Evolutionary conservation across 1,284 basidiomycete species (phyloP).

Genomic region (Fomitopsis betulina): DNA sequence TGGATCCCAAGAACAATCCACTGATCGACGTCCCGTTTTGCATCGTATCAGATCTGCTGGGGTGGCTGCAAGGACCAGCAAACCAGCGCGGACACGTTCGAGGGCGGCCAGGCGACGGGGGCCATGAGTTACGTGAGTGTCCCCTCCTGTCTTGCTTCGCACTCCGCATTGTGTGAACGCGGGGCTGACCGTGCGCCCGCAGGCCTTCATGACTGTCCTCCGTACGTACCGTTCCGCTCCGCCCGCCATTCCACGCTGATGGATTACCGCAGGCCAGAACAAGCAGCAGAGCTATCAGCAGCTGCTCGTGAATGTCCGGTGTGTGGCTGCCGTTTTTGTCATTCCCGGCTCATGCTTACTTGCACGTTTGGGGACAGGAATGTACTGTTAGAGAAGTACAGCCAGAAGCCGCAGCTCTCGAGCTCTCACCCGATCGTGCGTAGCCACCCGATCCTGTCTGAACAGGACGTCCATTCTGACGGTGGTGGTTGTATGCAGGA

Average conservation of each 20-base stretch:
- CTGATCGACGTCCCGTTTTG: neutral
- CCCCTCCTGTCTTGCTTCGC: neutral
- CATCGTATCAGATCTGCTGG: slow-evolving; percentile 56
- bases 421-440: slow-evolving; percentile 75
- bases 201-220: slow-evolving; percentile 75
- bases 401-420: slow-evolving; percentile 80
- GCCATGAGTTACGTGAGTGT: slow-evolving; percentile 74
- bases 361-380: slow-evolving; percentile 27
- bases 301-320: slow-evolving; percentile 71
- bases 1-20: neutral
- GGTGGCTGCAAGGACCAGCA: slow-evolving; percentile 92
- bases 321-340: slow-evolving; percentile 6
- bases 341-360: neutral
- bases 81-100: slow-evolving; percentile 86
- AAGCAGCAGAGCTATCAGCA: slow-evolving; percentile 78
- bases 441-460: slow-evolving; percentile 5
- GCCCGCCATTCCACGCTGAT: slow-evolving; percentile 6
- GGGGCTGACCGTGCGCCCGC: neutral
- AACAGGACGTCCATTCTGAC: neutral
- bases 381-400: slow-evolving; percentile 65
- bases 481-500: slow-evolving; percentile 33
- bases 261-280: slow-evolving; percentile 42
- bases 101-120: slow-evolving; percentile 82
- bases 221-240: slow-evolving; percentile 32
- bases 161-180: neutral